phyloP scores from a whole-genome alignment of 768 basidiomycete genomes.

The Phanerochaete carnosa region DNA sequence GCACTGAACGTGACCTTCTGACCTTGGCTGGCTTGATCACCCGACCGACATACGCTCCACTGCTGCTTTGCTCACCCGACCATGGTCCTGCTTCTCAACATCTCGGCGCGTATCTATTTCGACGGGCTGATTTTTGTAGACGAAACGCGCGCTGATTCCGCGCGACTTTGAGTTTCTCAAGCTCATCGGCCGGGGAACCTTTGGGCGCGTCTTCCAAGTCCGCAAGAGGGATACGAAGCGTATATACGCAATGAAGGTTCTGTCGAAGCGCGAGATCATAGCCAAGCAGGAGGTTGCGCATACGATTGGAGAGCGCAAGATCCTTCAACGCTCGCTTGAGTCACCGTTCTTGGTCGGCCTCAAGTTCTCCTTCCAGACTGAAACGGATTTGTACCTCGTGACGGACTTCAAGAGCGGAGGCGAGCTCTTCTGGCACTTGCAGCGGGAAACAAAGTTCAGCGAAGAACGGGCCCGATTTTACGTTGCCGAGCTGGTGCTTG shows the following conservation, averaged over 20 bases:
- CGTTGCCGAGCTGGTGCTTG: constrained; percentile 92
- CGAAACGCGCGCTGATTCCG: constrained; percentile 83
- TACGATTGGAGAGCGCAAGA: constrained; percentile 99
- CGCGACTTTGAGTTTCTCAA: constrained; percentile 98
- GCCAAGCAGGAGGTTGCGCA: constrained; percentile 99
- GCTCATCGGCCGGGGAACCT: constrained; percentile 96
- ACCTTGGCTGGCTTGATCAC: neutral
- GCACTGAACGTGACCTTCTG: neutral
- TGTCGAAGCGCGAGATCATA: constrained; percentile 98
- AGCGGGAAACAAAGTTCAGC: constrained; percentile 89
- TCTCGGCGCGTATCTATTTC: neutral
- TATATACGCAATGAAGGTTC: constrained; percentile 99
- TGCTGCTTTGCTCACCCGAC: neutral
- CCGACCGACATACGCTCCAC: neutral
- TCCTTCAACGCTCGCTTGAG: constrained; percentile 88
- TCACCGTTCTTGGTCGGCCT: constrained; percentile 97
- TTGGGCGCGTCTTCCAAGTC: constrained; percentile 98
- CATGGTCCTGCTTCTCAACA: neutral
- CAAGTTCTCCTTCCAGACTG: constrained; percentile 98
- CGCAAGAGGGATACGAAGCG: constrained; percentile 97
- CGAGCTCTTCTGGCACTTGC: constrained; percentile 97
- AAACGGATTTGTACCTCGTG: constrained; percentile 90
- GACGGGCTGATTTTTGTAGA: constrained; percentile 37
- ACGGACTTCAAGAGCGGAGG: constrained; percentile 99
- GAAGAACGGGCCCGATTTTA: constrained; percentile 96